Evolutionary conservation across 768 basidiomycete genomes (phyloP), one percentile per base, ranked within the genome.

Genomic region (Kwoniella sp.): DNA sequence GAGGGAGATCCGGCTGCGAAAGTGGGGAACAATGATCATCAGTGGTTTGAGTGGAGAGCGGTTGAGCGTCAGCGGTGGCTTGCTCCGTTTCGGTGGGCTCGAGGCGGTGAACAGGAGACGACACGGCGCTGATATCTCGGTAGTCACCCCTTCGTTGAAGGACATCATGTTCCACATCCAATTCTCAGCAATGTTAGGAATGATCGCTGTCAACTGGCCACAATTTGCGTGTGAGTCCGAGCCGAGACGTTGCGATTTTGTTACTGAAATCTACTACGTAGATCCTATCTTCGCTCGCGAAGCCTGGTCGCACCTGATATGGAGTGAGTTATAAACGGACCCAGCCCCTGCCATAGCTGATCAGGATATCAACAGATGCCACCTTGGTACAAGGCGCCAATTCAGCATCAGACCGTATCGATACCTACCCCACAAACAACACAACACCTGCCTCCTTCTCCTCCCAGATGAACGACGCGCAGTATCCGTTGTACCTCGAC

Each of bases 201-300:
- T 95, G 87, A 84, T 98, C 47, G 89, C 93, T 28, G 89, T 98
- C 19, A 81, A 88, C 70, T 99, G 93, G 93, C 93, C 95, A 0
- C 78, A 79, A 14, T 96, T 92, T 73, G 80, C 86, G 55, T 98
- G 91, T 91, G 63, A 60, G 86, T 80, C 17, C 9, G 12, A 7
- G 34, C 33, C 7, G 32, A n/a, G 2, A 5, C 31, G 8, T 4
- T 4, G 19, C 17, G 31, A 14, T 29, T 50, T 23, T 42, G 29
- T 47, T 23, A 17, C 42, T 38, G 47, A 41, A 20, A 43, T 6
- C 10, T 49, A 10, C 15, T 11, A 38, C 34, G 31, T 69, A 92
- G 91, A 96, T 75, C 92, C 93, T n/a, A 77, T 96, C 33, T 78
- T 95, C 39, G 82, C 85, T 9, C 85, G 88, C 66, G 85, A 87